Base-by-base conservation (phyloP, 345 rosid species). In the Salix suchowensis region DNA sequence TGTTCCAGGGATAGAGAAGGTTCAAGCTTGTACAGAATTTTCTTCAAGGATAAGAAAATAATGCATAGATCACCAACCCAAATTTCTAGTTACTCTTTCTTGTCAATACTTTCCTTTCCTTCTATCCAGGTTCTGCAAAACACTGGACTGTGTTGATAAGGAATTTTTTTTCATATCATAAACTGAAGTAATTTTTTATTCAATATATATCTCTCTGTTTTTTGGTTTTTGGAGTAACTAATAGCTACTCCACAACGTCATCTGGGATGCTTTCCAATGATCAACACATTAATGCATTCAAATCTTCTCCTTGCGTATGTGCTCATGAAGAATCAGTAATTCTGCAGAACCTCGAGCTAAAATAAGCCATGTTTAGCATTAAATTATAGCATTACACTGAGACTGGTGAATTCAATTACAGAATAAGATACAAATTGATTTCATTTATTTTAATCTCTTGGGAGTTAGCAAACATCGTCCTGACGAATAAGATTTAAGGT, bases 11-110 rank as follows among this genome's bases (percentile, higher is more conserved):
- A 74, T 71, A 44, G 80, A 80, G 37, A 58, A 66, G 67, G 69
- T 82, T 79, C 65, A 79, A 74, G 84, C 79, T 54, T 85, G 87
- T 19, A 85, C 83, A 73, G 74, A 79, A 79, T 67, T 82, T 78
- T 77, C 77, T 67, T 71, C 71, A 36, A 82, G 36, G 60, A 75
- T 76, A 74, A 82, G 37, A 79, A 72, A 70, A 65, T 71, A 32
- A 75, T 76, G 77, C 65, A 40, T 73, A 54, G 37, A 40, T 36
- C 82, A 69, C 66, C 39, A 48, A 61, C 44, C 46, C 66, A 37
- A 72, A 61, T 70, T 34, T 67, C 79, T 21, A 40, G 68, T 62
- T 44, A 13, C 60, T 16, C 68, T 36, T 77, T 65, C 71, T 34
- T 65, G 46, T 19, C 1, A 21, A 66, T 69, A 15, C 9, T 67